Evolutionary conservation across 2,329 filamentous ascomycete genomes (phyloP).

Genomic region (Chaetomium globosum): DNA sequence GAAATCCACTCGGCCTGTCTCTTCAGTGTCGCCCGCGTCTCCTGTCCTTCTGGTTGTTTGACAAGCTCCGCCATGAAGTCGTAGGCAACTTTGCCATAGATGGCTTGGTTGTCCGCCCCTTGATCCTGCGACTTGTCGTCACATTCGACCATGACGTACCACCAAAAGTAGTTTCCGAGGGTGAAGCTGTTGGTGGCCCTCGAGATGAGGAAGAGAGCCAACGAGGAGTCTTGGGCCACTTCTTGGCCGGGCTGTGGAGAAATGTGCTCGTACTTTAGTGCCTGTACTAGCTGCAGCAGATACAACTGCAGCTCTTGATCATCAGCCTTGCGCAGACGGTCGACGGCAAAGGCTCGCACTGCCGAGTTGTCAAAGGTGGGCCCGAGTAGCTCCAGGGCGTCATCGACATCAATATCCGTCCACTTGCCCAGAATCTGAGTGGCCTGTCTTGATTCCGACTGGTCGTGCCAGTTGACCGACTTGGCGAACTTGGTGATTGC

Average conservation of each 20-base stretch:
- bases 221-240: constrained; percentile 72
- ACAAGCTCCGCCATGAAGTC: constrained; percentile 93
- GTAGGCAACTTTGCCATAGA: constrained; percentile 91
- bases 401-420: constrained; percentile 96
- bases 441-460: constrained; percentile 81
- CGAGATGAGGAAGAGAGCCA: constrained; percentile 86
- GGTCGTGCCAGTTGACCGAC: constrained; percentile 91
- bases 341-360: constrained; percentile 90
- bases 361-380: constrained; percentile 87
- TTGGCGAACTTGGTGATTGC: constrained; percentile 97
- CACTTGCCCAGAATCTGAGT: constrained; percentile 88
- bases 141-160: constrained; percentile 98
- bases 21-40: constrained; percentile 73
- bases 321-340: constrained; percentile 85
- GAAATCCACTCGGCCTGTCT: constrained; percentile 89
- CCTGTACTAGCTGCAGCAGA: constrained; percentile 90
- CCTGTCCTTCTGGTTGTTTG: constrained; percentile 67
- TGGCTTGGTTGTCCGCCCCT: constrained; percentile 71
- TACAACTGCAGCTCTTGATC: constrained; percentile 91
- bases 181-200: constrained; percentile 86
- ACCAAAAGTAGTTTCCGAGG: constrained; percentile 92
- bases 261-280: constrained; percentile 88
- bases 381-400: constrained; percentile 89
- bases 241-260: constrained; percentile 64
- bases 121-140: constrained; percentile 81